A percentile compares a stretch with the other conserved stretches of the same genome.
phyloP scores from a whole-genome alignment of 2,329 filamentous ascomycete species.

The Alternaria conjuncta region DNA sequence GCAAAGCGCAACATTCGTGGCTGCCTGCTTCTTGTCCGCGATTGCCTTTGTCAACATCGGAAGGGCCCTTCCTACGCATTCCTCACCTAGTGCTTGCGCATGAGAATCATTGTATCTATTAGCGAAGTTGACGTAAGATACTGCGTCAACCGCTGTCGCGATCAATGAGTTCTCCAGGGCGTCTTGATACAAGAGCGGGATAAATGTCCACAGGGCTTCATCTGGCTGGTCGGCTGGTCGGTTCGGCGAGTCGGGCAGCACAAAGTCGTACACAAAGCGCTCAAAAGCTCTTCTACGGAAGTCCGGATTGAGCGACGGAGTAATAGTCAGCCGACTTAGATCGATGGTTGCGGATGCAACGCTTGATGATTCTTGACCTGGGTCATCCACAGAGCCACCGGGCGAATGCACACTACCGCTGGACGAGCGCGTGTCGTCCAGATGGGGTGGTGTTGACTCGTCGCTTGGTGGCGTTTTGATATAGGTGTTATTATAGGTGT shows the following conservation, averaged over 20 bases:
- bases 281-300: conserved; percentile 36
- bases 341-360: not conserved
- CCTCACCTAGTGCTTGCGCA: conserved; percentile 30
- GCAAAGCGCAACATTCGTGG: conserved; percentile 31
- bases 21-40: conserved; percentile 26
- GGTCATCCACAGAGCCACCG: conserved; percentile 3
- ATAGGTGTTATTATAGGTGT: conserved; percentile 9
- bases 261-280: conserved; percentile 43
- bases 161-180: conserved; percentile 31
- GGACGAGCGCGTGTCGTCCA: conserved; percentile 11
- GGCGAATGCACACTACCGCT: conserved; percentile 9
- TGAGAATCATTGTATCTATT: conserved; percentile 33
- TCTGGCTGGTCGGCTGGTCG: conserved; percentile 22
- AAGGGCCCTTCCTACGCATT: conserved; percentile 29
- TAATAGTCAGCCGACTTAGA: conserved; percentile 22
- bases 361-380: not conserved
- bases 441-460: conserved; percentile 13
- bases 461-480: conserved; percentile 20
- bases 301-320: conserved; percentile 19
- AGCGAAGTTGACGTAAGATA: conserved; percentile 38
- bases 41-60: conserved; percentile 32
- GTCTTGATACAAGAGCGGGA: conserved; percentile 33
- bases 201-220: conserved; percentile 35
- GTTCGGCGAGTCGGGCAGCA: conserved; percentile 26
- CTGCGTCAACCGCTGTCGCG: conserved; percentile 29